Conservation (phyloP, 2,329 filamentous ascomycete genomes). For the Cercospora beticola region DNA sequence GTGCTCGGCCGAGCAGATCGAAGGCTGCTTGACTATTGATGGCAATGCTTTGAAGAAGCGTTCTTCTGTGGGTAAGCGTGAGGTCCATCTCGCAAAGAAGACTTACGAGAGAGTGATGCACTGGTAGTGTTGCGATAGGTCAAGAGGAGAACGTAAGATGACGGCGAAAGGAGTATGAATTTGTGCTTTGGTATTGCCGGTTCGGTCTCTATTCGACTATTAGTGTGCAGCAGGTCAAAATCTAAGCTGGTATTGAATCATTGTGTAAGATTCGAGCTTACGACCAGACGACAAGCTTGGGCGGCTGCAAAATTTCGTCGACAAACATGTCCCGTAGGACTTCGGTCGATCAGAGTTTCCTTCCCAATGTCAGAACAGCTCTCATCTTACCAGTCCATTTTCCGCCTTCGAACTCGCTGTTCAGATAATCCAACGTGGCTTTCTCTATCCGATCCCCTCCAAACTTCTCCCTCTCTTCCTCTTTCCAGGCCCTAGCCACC, state of each 20-base stretch:
- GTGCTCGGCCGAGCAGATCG: neutral
- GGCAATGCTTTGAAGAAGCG: neutral
- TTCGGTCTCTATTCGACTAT: neutral
- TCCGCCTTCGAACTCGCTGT: neutral
- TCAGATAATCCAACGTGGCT: neutral
- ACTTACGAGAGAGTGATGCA: neutral
- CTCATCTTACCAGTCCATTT: conserved; percentile 1
- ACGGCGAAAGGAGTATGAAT: neutral
- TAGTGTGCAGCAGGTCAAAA: neutral
- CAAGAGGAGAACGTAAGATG: neutral
- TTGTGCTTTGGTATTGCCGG: neutral
- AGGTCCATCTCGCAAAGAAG: neutral
- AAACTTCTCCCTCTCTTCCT: neutral
- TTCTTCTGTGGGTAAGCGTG: neutral
- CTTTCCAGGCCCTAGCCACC: neutral
- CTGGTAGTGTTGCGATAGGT: neutral
- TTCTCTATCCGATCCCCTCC: neutral
- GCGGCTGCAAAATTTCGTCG: too few relatives aligned
- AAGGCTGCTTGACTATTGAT: neutral
- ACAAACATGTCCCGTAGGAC: too few relatives aligned
- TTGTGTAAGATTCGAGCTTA: neutral
- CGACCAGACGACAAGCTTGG: too few relatives aligned
- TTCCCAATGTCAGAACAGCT: neutral
- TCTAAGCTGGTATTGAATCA: neutral
- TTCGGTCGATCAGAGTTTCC: too few relatives aligned